phyloP scores from a whole-genome alignment of 352 stramenopile genomes.

The Globisporangium okanoganense region DNA sequence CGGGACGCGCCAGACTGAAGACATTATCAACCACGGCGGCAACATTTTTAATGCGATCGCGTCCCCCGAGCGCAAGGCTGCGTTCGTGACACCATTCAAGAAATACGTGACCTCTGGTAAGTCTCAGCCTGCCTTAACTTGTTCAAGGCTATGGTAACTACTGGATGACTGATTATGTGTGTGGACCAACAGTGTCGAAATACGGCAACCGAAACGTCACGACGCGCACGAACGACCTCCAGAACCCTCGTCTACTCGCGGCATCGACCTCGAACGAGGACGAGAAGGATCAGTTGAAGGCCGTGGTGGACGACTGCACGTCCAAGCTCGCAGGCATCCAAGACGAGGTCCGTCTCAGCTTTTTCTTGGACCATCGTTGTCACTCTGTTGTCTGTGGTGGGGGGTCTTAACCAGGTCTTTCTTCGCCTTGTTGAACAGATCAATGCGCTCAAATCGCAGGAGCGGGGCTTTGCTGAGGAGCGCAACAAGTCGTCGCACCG shows the following conservation, averaged over 20 bases:
- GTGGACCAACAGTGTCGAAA: conserved; percentile 55
- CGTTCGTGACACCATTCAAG: conserved; percentile 81
- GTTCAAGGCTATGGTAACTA: no score
- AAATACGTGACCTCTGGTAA: conserved; percentile 82
- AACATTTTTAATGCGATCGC: conserved; percentile 64
- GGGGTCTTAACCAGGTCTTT: not conserved
- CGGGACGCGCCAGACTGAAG: conserved; percentile 64
- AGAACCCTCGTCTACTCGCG: conserved; percentile 59
- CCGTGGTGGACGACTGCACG: conserved; percentile 38
- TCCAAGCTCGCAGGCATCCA: conserved; percentile 40
- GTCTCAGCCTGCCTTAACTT: not conserved
- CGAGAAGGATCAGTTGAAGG: conserved; percentile 61
- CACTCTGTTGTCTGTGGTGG: not conserved
- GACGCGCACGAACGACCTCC: conserved; percentile 80
- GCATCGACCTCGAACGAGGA: conserved; percentile 78
- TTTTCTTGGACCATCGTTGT: not conserved
- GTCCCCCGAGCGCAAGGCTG: conserved; percentile 51
- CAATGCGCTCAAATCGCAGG: conserved; percentile 53
- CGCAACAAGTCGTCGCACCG: conserved; percentile 53
- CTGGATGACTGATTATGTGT: no score
- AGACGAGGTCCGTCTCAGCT: conserved; percentile 48
- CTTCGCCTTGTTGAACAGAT: conserved; percentile 27
- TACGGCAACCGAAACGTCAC: conserved; percentile 81
- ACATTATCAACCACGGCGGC: conserved; percentile 66
- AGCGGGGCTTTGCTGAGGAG: conserved; percentile 54